Evolutionary conservation across 192 early-diverging fungal genomes (phyloP).

Genomic region (Phlyctochytrium planicorne): DNA sequence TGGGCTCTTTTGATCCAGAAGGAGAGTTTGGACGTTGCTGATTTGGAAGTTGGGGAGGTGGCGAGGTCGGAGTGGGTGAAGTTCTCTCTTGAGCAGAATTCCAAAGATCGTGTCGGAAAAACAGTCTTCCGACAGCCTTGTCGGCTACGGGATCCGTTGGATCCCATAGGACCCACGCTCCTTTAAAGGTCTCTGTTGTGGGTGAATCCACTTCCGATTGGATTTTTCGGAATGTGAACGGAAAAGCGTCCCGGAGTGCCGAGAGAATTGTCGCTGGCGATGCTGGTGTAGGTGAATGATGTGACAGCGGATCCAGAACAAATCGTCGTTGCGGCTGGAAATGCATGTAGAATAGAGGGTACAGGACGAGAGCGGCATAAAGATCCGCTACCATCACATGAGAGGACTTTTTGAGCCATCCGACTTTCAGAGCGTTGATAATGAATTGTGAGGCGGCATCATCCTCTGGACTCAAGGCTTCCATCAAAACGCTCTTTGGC

Average conservation of each 20-base stretch:
- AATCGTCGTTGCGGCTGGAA: too few relatives aligned
- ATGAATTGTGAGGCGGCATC: too few relatives aligned
- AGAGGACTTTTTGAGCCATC: neutral
- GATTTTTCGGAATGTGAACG: neutral
- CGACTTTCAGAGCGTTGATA: neutral
- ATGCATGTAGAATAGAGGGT: neutral
- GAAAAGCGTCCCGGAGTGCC: too few relatives aligned
- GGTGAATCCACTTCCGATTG: neutral
- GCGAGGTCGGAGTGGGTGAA: neutral
- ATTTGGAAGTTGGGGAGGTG: neutral
- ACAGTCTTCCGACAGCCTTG: neutral
- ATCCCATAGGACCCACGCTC: neutral
- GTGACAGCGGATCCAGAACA: too few relatives aligned
- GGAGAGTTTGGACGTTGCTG: too few relatives aligned
- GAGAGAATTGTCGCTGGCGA: neutral
- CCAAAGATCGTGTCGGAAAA: neutral
- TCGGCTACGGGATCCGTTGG: neutral
- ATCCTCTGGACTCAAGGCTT: too few relatives aligned
- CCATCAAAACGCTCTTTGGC: neutral
- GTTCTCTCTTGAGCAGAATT: neutral
- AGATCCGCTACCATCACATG: neutral
- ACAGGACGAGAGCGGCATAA: neutral
- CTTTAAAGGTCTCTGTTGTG: neutral
- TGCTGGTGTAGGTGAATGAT: neutral
- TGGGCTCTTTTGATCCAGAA: too few relatives aligned